Percentiles rank a stretch among this genome's conserved stretches.
Conservation (phyloP, 805 yeast species). For the Candida nitratophila region DNA sequence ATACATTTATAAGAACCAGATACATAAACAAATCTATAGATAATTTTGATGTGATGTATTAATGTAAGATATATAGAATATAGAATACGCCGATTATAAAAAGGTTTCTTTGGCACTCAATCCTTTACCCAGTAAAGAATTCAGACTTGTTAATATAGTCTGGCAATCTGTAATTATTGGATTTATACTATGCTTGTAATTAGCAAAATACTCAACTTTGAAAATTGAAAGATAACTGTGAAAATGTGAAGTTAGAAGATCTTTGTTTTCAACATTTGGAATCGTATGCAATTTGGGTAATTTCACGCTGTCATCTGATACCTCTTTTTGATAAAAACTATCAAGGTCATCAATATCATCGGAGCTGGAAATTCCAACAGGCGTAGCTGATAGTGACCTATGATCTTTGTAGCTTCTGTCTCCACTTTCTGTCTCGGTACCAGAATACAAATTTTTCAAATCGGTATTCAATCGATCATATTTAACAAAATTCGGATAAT, state of each 20-base stretch:
- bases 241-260: not conserved
- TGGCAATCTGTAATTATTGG: conserved; percentile 17
- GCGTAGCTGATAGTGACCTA: not conserved
- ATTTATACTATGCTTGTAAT: conserved; percentile 8
- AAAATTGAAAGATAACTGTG: conserved; percentile 5
- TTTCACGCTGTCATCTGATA: conserved; percentile 1
- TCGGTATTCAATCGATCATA: too few species aligned
- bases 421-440: too few species aligned
- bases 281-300: conserved; percentile 2
- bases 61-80: not conserved
- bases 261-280: conserved; percentile 3
- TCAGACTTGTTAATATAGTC: conserved; percentile 8
- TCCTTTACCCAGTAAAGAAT: conserved; percentile 12
- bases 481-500: conserved; percentile 4
- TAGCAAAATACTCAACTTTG: conserved; percentile 11
- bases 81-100: not conserved
- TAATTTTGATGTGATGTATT: not conserved
- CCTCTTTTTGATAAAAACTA: too few species aligned
- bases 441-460: too few species aligned
- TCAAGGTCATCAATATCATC: too few species aligned
- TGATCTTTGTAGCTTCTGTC: too few species aligned
- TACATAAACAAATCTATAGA: not conserved
- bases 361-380: too few species aligned
- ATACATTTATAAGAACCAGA: not conserved
- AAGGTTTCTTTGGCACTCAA: conserved; percentile 2